phyloP scores from a whole-genome alignment of 2,329 filamentous ascomycete species.

The Nemania sp. region DNA sequence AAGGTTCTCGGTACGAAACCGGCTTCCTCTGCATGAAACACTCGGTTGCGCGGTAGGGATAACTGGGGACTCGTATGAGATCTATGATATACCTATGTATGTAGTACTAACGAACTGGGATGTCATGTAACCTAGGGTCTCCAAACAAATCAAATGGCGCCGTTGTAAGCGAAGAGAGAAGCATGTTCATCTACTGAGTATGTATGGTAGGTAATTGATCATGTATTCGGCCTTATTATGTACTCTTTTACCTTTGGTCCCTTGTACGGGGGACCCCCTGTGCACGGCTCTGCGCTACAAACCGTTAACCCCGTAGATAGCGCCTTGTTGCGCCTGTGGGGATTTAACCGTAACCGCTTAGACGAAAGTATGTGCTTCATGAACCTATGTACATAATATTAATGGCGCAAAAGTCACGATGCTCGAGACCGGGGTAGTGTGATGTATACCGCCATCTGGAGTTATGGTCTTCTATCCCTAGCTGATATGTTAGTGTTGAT shows the following conservation, averaged over 20 bases:
- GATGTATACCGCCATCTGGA: background rate
- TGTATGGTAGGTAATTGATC: too few relatives aligned
- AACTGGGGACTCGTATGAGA: background rate
- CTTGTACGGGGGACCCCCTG: background rate
- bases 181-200: too few relatives aligned
- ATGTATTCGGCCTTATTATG: too few relatives aligned
- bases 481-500: slow-evolving; percentile 3
- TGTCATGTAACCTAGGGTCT: background rate
- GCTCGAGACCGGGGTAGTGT: background rate
- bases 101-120: background rate
- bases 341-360: background rate
- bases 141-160: background rate
- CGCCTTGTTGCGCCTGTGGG: background rate
- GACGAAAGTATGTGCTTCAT: background rate
- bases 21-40: background rate
- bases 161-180: background rate
- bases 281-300: background rate
- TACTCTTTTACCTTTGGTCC: background rate
- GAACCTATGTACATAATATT: background rate
- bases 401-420: background rate
- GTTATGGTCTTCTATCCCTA: background rate
- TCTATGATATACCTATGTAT: background rate
- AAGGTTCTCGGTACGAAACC: background rate
- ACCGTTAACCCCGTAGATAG: background rate
- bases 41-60: background rate